phyloP scores from a whole-genome alignment of 2,329 filamentous ascomycete genomes.

The Geosmithia putterillii region DNA sequence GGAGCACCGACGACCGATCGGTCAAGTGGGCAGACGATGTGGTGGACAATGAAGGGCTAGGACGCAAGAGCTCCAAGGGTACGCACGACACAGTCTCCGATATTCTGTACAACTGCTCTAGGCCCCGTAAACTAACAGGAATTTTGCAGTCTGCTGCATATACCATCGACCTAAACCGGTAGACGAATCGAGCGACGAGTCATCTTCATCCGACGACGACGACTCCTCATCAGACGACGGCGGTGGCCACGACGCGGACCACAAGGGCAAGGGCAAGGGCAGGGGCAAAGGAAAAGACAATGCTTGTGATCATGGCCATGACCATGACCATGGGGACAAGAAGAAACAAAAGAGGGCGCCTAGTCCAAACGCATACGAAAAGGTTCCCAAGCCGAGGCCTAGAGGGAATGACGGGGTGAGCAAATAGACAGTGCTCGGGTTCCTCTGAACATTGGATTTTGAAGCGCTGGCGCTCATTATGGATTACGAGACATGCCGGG shows the following conservation, averaged over 20 bases:
- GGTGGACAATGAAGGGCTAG: slow-evolving; percentile 89
- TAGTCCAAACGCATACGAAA: slow-evolving; percentile 75
- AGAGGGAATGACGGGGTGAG: slow-evolving; percentile 11
- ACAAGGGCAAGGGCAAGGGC: slow-evolving; percentile 20
- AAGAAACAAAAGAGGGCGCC: slow-evolving; percentile 32
- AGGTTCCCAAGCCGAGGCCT: slow-evolving; percentile 41
- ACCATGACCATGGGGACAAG: slow-evolving; percentile 19
- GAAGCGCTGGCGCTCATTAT: no score
- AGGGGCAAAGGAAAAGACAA: slow-evolving; percentile 1
- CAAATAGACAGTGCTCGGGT: slow-evolving; percentile 8
- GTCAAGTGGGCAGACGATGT: slow-evolving; percentile 92
- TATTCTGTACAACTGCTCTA: no score
- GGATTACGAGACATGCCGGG: not conserved
- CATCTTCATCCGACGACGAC: slow-evolving; percentile 47
- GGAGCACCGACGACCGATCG: slow-evolving; percentile 35
- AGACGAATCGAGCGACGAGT: slow-evolving; percentile 69
- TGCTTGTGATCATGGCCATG: slow-evolving; percentile 24
- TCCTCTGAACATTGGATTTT: no score
- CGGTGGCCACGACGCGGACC: slow-evolving; percentile 16
- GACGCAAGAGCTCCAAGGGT: slow-evolving; percentile 93
- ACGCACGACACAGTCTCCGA: slow-evolving; percentile 4
- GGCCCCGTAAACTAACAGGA: not conserved
- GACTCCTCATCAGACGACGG: slow-evolving; percentile 15
- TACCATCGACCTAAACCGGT: slow-evolving; percentile 78
- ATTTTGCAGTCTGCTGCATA: slow-evolving; percentile 83